phyloP scores from a whole-genome alignment of 2,329 filamentous ascomycete genomes.

The Fusarium transvaalense region DNA sequence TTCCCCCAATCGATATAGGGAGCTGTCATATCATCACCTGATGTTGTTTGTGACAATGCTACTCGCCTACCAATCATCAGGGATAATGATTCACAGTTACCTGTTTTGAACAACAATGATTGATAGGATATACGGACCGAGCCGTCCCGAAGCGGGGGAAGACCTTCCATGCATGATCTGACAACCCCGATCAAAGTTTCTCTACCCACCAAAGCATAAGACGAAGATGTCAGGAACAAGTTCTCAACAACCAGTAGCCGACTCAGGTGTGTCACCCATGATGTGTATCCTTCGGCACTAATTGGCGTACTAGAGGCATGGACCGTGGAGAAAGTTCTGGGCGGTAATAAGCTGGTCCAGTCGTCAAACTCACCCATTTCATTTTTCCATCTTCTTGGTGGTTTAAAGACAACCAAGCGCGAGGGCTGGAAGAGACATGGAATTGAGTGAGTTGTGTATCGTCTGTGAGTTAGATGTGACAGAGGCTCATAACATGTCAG shows the following conservation, averaged over 20 bases:
- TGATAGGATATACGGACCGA: constrained; percentile 20
- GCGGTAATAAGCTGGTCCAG: constrained; percentile 65
- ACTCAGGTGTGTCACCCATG: neutral
- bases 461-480: neutral
- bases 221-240: constrained; percentile 16
- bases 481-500: constrained; percentile 50
- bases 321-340: constrained; percentile 72
- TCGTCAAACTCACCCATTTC: constrained; percentile 79
- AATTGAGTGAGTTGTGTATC: constrained; percentile 60
- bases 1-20: neutral
- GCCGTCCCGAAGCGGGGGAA: constrained; percentile 25
- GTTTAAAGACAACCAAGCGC: constrained; percentile 93
- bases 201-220: neutral
- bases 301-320: constrained; percentile 51
- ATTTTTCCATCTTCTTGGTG: constrained; percentile 94
- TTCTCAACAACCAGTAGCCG: neutral
- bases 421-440: constrained; percentile 95
- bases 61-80: neutral
- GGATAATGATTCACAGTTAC: constrained; percentile 2
- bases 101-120: neutral
- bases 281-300: neutral
- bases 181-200: neutral
- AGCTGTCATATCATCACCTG: neutral
- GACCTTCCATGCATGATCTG: constrained; percentile 2
- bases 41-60: neutral